Base-by-base conservation (phyloP, 2,329 filamentous ascomycete species). In the Apiospora phragmitis region DNA sequence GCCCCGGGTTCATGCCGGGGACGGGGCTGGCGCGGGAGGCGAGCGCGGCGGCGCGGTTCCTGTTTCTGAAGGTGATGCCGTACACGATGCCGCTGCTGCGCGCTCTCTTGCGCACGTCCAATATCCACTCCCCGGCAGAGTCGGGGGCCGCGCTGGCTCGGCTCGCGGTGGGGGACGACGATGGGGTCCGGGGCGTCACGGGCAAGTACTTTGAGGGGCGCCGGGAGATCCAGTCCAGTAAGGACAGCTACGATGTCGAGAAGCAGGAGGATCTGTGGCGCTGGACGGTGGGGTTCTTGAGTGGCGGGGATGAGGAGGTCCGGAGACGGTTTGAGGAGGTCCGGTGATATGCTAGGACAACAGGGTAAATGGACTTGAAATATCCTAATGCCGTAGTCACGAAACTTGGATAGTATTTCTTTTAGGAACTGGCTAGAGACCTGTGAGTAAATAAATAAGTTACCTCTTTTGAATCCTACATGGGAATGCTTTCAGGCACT, bases 211-310 rank as follows among this genome's bases (percentile, higher is more conserved):
- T 80, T 76, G 83, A 87, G 74, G 83, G 80, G 0, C 72, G 67
- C 55, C 81, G 79, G 72, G 74, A 80, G 72, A 83, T 83, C 21
- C 75, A 76, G 71, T 83, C 80, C 11, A 86, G 85, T 72, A 75
- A 76, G 26, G 81, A 79, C 51, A 87, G 84, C 72, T 83, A 84
- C 71, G 79, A 83, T 67, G 77, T 80, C 75, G 73, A 69, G 32
- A 85, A 85, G 74, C 85, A 87, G 75, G 82, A 88, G 21, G 84
- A 86, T 72, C 71, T 87, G 42, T 87, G 83, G 83, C 69, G 76
- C 32, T 88, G 85, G 85, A 88, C 85, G 55, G 55, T 62, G 32
- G 12, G 75, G 29, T 62, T 38, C 9, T 7, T 62, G 55, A 62
- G 55, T 6, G 55, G 55, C 3, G 9, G 18, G 32, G 55, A 62